phyloP scores from a whole-genome alignment of 176 grass and related monocot species.

The Aegilops speltoides region DNA sequence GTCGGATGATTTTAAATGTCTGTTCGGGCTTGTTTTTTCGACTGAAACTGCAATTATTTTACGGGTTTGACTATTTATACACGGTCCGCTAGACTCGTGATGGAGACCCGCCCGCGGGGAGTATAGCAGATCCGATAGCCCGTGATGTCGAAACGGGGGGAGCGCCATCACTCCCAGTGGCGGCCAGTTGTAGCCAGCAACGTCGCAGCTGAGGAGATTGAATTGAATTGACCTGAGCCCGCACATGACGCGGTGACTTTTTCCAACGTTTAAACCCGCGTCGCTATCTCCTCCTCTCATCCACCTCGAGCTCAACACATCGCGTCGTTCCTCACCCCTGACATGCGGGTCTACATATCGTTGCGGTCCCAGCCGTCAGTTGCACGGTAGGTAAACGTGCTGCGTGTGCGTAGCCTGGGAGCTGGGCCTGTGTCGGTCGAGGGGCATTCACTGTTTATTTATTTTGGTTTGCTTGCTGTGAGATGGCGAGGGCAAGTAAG shows the following conservation, averaged over 20 bases:
- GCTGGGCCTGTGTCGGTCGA: conserved; percentile 42
- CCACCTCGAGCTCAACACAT: background rate
- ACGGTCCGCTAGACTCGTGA: too few species aligned
- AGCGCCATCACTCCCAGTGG: background rate
- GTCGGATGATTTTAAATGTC: too few species aligned
- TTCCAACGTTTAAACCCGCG: conserved; percentile 34
- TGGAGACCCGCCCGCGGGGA: too few species aligned
- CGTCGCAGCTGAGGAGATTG: background rate
- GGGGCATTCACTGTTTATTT: background rate
- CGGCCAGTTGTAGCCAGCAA: conserved; percentile 26
- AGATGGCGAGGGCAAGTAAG: too few species aligned
- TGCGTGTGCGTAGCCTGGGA: background rate
- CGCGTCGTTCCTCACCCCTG: background rate
- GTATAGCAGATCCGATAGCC: background rate
- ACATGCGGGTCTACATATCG: background rate
- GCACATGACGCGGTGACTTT: conserved; percentile 51
- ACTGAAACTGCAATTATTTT: too few species aligned
- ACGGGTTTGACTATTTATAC: too few species aligned
- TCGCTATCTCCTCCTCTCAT: background rate
- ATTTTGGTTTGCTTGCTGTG: background rate
- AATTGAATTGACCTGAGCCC: background rate
- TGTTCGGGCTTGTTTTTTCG: too few species aligned
- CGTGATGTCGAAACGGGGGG: conserved; percentile 5
- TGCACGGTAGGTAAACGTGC: fast-evolving
- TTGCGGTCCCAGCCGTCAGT: background rate